Percentiles rank a stretch among this genome's conserved stretches.
phyloP scores from a whole-genome alignment of 2,329 filamentous ascomycete species.

The Aphanoascus verrucosus region DNA sequence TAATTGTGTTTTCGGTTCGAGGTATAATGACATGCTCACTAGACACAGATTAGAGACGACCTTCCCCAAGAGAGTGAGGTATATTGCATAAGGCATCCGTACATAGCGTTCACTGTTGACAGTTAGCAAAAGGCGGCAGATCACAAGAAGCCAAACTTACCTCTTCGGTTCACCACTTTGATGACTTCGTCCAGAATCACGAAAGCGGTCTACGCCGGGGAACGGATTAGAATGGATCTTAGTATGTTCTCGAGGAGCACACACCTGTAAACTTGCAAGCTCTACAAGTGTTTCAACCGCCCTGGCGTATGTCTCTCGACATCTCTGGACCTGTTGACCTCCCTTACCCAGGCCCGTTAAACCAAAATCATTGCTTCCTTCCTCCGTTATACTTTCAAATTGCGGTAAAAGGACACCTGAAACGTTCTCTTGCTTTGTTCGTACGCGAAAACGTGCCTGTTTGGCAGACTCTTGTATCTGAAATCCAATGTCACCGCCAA shows the following conservation, averaged over 20 bases:
- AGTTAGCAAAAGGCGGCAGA: conserved; percentile 14
- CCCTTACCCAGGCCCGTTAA: conserved; percentile 93
- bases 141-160: conserved; percentile 37
- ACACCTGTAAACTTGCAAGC: conserved; percentile 74
- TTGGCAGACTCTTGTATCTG: conserved; percentile 96
- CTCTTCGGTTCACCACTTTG: conserved; percentile 95
- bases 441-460: conserved; percentile 80
- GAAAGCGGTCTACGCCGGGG: conserved; percentile 62
- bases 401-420: conserved; percentile 88
- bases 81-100: conserved; percentile 29
- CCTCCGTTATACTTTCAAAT: conserved; percentile 82
- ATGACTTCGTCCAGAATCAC: conserved; percentile 98
- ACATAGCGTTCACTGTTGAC: conserved; percentile 77
- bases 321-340: conserved; percentile 91
- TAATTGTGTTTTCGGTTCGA: conserved; percentile 98
- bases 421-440: conserved; percentile 96
- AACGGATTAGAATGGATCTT: conserved; percentile 12
- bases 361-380: conserved; percentile 90
- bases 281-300: conserved; percentile 95
- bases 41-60: not conserved
- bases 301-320: conserved; percentile 87
- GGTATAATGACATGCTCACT: conserved; percentile 72
- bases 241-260: not conserved
- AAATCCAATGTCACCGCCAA: conserved; percentile 89
- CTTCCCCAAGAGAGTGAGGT: not conserved